phyloP scores from a whole-genome alignment of 805 yeast species.

The Kodamaea neixiangensis region DNA sequence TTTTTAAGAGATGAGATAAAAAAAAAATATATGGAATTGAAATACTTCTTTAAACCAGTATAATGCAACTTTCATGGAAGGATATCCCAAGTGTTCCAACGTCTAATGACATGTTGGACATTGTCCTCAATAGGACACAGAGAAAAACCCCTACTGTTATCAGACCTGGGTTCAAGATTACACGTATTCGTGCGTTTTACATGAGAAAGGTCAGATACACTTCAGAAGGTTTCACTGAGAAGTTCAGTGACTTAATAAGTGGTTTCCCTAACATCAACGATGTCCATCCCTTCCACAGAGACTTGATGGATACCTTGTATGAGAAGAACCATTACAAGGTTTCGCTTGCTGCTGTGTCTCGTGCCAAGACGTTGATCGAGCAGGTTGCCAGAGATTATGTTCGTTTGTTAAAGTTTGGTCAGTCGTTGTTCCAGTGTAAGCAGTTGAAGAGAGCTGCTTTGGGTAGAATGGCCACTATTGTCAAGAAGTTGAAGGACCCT shows the following conservation, averaged over 20 bases:
- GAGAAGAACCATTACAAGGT: slow-evolving; percentile 98
- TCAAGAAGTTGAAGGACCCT: slow-evolving; percentile 93
- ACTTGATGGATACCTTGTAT: slow-evolving; percentile 94
- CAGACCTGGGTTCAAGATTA: slow-evolving; percentile 93
- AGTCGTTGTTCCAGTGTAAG: slow-evolving; percentile 96
- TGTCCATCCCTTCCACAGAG: slow-evolving; percentile 98
- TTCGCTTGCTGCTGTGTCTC: slow-evolving; percentile 89
- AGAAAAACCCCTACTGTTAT: slow-evolving; percentile 99
- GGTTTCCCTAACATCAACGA: slow-evolving; percentile 97
- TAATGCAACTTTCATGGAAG: slow-evolving; percentile 97
- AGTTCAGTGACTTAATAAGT: slow-evolving; percentile 77
- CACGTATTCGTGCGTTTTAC: slow-evolving; percentile 94
- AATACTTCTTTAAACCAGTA: slow-evolving; percentile 12
- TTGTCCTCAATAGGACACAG: slow-evolving; percentile 95
- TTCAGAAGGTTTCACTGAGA: slow-evolving; percentile 93
- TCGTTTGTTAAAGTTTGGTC: slow-evolving; percentile 93
- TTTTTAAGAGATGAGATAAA: slow-evolving; percentile 12
- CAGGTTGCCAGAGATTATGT: slow-evolving; percentile 95
- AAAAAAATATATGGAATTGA: slow-evolving; percentile 4
- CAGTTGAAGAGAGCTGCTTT: slow-evolving; percentile 97
- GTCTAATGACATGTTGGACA: slow-evolving; percentile 91
- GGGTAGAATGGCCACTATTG: slow-evolving; percentile 99
- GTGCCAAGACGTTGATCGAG: slow-evolving; percentile 92
- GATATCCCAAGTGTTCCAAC: slow-evolving; percentile 95
- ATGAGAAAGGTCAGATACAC: slow-evolving; percentile 98